Conservation (phyloP, 2,329 filamentous ascomycete species). For the Aspergillus sp. region DNA sequence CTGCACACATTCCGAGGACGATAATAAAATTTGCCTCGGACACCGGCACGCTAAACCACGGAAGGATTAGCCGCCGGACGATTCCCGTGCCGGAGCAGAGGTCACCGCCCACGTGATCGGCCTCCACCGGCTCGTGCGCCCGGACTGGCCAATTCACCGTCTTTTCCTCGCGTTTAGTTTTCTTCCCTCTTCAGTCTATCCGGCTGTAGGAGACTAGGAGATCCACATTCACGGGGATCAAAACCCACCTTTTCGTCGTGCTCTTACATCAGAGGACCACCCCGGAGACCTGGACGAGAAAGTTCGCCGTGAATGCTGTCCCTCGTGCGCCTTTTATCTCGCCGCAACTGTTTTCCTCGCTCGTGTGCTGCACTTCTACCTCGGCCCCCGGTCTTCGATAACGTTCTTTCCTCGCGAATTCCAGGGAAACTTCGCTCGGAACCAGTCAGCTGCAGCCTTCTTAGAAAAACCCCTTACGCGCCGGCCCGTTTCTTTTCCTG, state of each 20-base stretch:
- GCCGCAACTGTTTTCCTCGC: slow-evolving; percentile 25
- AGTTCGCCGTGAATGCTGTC: slow-evolving; percentile 18
- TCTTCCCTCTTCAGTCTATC: background rate
- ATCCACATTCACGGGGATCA: slow-evolving; percentile 22
- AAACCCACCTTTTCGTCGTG: slow-evolving; percentile 16
- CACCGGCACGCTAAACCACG: slow-evolving; percentile 5
- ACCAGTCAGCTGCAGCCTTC: slow-evolving; percentile 16
- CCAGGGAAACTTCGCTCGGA: slow-evolving; percentile 7
- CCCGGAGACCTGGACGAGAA: background rate
- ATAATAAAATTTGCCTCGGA: slow-evolving; percentile 6
- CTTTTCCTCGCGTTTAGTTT: background rate
- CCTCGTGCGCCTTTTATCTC: slow-evolving; percentile 17
- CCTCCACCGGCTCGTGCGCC: background rate
- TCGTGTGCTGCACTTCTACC: slow-evolving; percentile 23
- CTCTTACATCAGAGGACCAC: slow-evolving; percentile 19
- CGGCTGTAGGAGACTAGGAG: slow-evolving; percentile 6
- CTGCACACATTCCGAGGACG: slow-evolving; percentile 5
- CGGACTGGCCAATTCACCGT: background rate
- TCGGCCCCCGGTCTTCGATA: slow-evolving; percentile 28
- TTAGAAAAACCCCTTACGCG: slow-evolving; percentile 18
- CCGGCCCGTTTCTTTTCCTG: slow-evolving; percentile 9
- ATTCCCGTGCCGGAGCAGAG: background rate
- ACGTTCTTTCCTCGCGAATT: slow-evolving; percentile 20
- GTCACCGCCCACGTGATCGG: slow-evolving; percentile 19
- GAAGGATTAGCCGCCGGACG: slow-evolving; percentile 6